A percentile compares a stretch with the other conserved stretches of the same genome.
Conservation (phyloP, 129 eudicot species). For the Ambrosia trifida region DNA sequence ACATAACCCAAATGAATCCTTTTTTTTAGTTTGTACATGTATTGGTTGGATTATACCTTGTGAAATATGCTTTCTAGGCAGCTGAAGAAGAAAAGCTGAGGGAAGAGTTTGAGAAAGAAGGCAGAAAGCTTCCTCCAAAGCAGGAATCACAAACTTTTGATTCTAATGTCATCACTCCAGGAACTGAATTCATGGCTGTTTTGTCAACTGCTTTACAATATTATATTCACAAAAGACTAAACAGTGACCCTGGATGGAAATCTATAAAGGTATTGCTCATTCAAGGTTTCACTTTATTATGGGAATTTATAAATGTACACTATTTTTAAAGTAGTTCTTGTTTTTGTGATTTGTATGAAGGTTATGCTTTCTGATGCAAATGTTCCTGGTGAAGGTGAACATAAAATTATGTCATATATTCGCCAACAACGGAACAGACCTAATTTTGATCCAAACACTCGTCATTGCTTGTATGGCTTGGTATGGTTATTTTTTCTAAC, state of each 20-base stretch:
- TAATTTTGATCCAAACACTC: constrained; percentile 92
- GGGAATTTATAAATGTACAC: not conserved
- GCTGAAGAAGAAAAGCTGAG: constrained; percentile 93
- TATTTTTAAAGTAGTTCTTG: not conserved
- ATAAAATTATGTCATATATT: constrained; percentile 91
- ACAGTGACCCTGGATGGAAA: constrained; percentile 95
- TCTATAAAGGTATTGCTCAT: constrained; percentile 63
- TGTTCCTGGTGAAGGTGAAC: constrained; percentile 99
- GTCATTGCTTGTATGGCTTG: constrained; percentile 93
- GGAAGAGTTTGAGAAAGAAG: constrained; percentile 88
- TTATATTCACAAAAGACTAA: constrained; percentile 76
- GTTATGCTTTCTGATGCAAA: constrained; percentile 97
- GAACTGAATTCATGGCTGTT: constrained; percentile 88
- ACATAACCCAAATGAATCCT: not conserved
- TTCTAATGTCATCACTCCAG: constrained; percentile 95
- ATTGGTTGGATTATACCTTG: constrained; percentile 6
- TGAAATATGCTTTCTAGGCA: constrained; percentile 50
- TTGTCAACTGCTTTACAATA: constrained; percentile 83
- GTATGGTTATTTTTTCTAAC: constrained; percentile 39
- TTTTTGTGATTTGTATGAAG: constrained; percentile 40
- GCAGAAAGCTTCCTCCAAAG: constrained; percentile 95
- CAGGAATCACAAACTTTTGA: constrained; percentile 81
- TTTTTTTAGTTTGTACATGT: not conserved
- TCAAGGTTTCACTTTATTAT: not conserved
- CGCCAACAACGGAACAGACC: constrained; percentile 94